phyloP scores from a whole-genome alignment of 2,329 filamentous ascomycete genomes.

The Colletotrichum sansevieriae region DNA sequence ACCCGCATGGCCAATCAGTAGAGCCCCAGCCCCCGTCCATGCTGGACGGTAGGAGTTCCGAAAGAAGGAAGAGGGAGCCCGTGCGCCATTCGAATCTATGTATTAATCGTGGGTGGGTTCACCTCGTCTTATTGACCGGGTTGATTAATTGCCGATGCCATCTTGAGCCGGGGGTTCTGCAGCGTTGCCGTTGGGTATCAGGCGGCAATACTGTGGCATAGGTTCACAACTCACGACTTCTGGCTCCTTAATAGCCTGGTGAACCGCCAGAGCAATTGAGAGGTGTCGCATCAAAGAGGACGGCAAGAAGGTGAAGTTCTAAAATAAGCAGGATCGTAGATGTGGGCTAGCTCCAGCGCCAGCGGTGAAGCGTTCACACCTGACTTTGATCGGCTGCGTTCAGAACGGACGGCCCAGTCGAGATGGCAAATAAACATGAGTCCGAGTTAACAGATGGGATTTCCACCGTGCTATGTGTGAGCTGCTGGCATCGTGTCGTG shows the following conservation, averaged over 20 bases:
- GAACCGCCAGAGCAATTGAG: too few relatives aligned
- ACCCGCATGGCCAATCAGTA: slow-evolving; percentile 31
- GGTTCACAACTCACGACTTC: too few relatives aligned
- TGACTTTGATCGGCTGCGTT: slow-evolving; percentile 3
- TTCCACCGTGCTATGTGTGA: too few relatives aligned
- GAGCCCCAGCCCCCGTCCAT: background rate
- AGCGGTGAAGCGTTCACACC: slow-evolving; percentile 20
- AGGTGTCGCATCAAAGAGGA: slow-evolving; percentile 5
- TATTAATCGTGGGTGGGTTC: background rate
- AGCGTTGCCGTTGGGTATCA: background rate
- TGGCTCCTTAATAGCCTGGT: too few relatives aligned
- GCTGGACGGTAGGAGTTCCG: background rate
- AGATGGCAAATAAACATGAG: too few relatives aligned
- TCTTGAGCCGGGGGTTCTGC: background rate
- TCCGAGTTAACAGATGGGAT: too few relatives aligned
- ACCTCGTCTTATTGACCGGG: background rate
- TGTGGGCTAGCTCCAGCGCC: slow-evolving; percentile 3
- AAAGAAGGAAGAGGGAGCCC: slow-evolving; percentile 3
- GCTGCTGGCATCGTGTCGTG: too few relatives aligned
- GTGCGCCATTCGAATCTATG: background rate
- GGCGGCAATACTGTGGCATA: too few relatives aligned
- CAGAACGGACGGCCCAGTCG: too few relatives aligned
- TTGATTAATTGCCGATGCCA: background rate
- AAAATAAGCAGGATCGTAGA: too few relatives aligned
- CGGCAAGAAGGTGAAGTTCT: background rate